Base-by-base conservation (phyloP, 2,329 filamentous ascomycete species). In the Curvularia lunata region DNA sequence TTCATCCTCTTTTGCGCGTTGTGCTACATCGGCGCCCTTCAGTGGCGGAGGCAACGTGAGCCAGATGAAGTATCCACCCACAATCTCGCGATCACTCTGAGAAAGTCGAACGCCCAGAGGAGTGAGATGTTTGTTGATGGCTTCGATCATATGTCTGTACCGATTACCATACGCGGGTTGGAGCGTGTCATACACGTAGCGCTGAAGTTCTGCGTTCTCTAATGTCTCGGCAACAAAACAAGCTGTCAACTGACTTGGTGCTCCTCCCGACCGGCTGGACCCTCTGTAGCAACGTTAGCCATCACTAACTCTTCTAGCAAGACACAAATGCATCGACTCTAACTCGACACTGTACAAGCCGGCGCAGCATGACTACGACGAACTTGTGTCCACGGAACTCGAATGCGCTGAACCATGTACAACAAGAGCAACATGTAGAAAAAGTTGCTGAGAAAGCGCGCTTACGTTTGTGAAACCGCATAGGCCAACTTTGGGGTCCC, bases 31-130 rank as follows among this genome's bases (percentile, higher is more conserved):
- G 30, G 77, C 78, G 34, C 83, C 86, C 8, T 82, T 80, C 52
- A 89, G 77, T 43, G 71, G 54, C 61, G 74, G 61, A 0, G 88
- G 87, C 4, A 96, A 75, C 1, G 81, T 82, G 25, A 96, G 76
- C 92, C 92, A 97, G 47, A 96, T 80, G 74, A 96, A 97, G 73
- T 94, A 97, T 0, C 92, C 92, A 0, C 92, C 92, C 28, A 88
- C 89, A 3, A 88, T 75, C 3, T 79, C 73, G 32, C 79, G 75
- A 54, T 79, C 73, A 1, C 74, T 67, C 54, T 83, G 76, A 13
- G 76, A 74, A 37, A 81, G 58, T 67, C 75, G 65, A 78, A 90
- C 84, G 1, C 88, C 89, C 0, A 90, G 78, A 0, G 89, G 88
- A 0, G 82, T 70, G 1, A 96, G 79, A 47, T 88, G 75, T 49